phyloP scores from a whole-genome alignment of 768 basidiomycete genomes.

The Kwoniella heveanensis region DNA sequence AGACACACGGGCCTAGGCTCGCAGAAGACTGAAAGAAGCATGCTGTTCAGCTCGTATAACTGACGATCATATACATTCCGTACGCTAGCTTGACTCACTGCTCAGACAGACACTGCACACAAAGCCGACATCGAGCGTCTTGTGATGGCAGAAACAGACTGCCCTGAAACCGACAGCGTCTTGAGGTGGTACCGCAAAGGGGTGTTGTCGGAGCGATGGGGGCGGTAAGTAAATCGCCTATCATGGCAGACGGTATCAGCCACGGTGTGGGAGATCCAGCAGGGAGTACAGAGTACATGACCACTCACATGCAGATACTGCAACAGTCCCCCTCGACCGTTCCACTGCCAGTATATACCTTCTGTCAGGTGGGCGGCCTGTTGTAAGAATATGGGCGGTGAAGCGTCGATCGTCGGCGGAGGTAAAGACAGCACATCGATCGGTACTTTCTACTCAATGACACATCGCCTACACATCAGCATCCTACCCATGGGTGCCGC shows the following conservation, averaged over 20 bases:
- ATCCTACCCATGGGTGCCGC: too few species aligned
- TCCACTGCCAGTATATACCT: conserved; percentile 79
- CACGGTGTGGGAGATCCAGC: too few species aligned
- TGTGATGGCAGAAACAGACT: conserved; percentile 98
- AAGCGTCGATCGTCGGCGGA: conserved; percentile 72
- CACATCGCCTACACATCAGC: neutral
- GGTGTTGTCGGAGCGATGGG: conserved; percentile 68
- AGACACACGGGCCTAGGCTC: conserved; percentile 90
- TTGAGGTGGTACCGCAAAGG: conserved; percentile 81
- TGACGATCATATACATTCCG: too few species aligned
- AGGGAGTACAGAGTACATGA: too few species aligned
- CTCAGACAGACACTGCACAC: conserved; percentile 98
- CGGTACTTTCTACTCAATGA: conserved; percentile 73
- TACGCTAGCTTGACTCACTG: conserved; percentile 63
- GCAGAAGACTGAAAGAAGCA: conserved; percentile 72
- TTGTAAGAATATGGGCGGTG: conserved; percentile 76
- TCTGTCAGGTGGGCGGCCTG: conserved; percentile 95
- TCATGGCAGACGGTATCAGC: too few species aligned
- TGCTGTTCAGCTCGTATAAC: conserved; percentile 3
- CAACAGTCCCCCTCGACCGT: conserved; percentile 43
- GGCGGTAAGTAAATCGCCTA: conserved; percentile 84
- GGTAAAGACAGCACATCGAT: conserved; percentile 91
- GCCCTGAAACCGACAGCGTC: conserved; percentile 96
- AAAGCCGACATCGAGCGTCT: conserved; percentile 92
- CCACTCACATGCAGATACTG: conserved; percentile 42